Conservation (phyloP, 2,329 filamentous ascomycete genomes). For the Neofusicoccum laricinum region DNA sequence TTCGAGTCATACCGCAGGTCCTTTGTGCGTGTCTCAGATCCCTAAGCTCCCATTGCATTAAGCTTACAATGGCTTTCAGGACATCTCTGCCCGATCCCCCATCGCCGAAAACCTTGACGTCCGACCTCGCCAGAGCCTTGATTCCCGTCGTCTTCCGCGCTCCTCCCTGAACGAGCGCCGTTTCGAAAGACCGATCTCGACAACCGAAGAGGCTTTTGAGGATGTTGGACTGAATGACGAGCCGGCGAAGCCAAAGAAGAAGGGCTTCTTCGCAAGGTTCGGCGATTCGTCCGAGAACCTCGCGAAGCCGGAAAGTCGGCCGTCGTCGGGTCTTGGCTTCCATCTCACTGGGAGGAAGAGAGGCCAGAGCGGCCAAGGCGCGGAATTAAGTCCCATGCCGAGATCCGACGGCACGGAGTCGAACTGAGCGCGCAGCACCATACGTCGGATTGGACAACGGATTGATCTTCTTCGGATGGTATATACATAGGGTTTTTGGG, state of each 20-base stretch:
- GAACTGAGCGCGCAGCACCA: background rate
- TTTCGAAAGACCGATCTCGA: constrained; percentile 59
- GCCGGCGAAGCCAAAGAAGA: constrained; percentile 63
- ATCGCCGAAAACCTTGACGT: constrained; percentile 50
- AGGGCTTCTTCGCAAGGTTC: constrained; percentile 77
- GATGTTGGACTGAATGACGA: constrained; percentile 87
- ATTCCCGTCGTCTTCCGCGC: constrained; percentile 66
- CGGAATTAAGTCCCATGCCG: constrained; percentile 68
- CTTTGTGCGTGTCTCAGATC: constrained; percentile 66
- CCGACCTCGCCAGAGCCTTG: constrained; percentile 71
- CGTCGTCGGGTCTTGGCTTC: constrained; percentile 54
- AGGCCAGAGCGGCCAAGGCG: constrained; percentile 66
- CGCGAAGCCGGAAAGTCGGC: constrained; percentile 36
- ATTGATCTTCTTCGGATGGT: background rate
- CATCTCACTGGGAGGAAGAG: constrained; percentile 70
- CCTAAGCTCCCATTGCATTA: background rate
- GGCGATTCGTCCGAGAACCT: constrained; percentile 51
- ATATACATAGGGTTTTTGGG: constrained; percentile 4
- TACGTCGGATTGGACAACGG: background rate
- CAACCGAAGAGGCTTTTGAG: constrained; percentile 78
- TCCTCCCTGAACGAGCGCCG: constrained; percentile 58
- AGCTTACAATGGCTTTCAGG: constrained; percentile 52
- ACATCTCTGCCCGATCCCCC: constrained; percentile 85
- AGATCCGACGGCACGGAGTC: constrained; percentile 26
- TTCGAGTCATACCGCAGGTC: constrained; percentile 96